phyloP scores from a whole-genome alignment of 768 basidiomycete genomes.

The Leccinum aurantiacum region DNA sequence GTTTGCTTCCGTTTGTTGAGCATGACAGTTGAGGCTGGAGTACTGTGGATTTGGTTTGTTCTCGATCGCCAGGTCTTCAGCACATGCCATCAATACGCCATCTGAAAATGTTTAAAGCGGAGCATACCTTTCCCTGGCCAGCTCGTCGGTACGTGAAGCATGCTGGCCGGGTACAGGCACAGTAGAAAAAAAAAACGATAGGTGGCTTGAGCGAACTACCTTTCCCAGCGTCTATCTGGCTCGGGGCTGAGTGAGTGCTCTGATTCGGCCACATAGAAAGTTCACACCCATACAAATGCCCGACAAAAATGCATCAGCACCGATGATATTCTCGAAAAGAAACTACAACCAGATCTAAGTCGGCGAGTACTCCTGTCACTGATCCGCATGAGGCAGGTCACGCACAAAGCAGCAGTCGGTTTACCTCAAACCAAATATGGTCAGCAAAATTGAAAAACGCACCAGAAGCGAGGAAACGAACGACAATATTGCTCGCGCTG shows the following conservation, averaged over 20 bases:
- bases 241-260: too few species aligned
- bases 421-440: too few species aligned
- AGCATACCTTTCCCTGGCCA: conserved; percentile 2
- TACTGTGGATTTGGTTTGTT: not conserved
- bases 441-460: too few species aligned
- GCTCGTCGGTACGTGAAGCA: not conserved
- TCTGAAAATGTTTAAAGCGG: not conserved
- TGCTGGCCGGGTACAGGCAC: not conserved
- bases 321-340: too few species aligned
- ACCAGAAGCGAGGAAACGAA: too few species aligned
- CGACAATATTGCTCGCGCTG: too few species aligned
- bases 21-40: not conserved
- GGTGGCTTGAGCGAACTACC: not conserved
- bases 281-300: not conserved
- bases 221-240: not conserved
- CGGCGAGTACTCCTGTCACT: too few species aligned
- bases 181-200: not conserved
- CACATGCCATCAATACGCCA: not conserved
- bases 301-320: too few species aligned
- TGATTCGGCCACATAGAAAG: too few species aligned
- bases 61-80: not conserved
- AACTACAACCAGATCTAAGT: too few species aligned
- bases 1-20: not conserved
- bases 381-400: too few species aligned
- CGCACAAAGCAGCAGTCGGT: too few species aligned